Conservation (phyloP, 805 yeast species). For the Hanseniaspora jakobsenii region DNA sequence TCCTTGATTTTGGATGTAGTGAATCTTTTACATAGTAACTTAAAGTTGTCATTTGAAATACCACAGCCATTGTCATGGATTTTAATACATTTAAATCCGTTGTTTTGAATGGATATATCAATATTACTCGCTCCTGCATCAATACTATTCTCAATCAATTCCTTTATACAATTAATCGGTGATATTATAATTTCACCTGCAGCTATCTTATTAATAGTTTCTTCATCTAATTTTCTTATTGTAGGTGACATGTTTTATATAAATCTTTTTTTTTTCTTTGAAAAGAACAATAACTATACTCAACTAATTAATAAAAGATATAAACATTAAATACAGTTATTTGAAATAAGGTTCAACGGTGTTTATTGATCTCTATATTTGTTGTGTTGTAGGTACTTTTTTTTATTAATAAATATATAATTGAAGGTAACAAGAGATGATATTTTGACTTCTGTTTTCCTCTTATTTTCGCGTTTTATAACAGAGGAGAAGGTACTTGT, state of each 20-base stretch:
- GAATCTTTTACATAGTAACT: slow-evolving; percentile 76
- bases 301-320: too few relatives aligned
- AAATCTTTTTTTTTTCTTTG: background rate
- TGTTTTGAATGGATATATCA: slow-evolving; percentile 77
- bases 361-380: too few relatives aligned
- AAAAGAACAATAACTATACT: too few relatives aligned
- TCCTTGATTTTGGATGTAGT: slow-evolving; percentile 72
- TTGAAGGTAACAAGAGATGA: too few relatives aligned
- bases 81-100: slow-evolving; percentile 78
- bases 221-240: slow-evolving; percentile 41
- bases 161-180: slow-evolving; percentile 90
- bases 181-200: slow-evolving; percentile 94
- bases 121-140: slow-evolving; percentile 71
- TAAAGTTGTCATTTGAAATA: slow-evolving; percentile 57
- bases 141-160: slow-evolving; percentile 79
- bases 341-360: too few relatives aligned
- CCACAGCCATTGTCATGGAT: slow-evolving; percentile 86
- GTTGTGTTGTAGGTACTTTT: too few relatives aligned
- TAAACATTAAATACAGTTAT: too few relatives aligned
- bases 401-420: too few relatives aligned
- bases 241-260: background rate
- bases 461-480: too few relatives aligned
- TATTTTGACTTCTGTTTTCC: too few relatives aligned
- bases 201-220: slow-evolving; percentile 82
- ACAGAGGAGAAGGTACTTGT: too few relatives aligned